Evolutionary conservation across 306 rosid genomes (phyloP).

Genomic region (Begonia peltatifolia): DNA sequence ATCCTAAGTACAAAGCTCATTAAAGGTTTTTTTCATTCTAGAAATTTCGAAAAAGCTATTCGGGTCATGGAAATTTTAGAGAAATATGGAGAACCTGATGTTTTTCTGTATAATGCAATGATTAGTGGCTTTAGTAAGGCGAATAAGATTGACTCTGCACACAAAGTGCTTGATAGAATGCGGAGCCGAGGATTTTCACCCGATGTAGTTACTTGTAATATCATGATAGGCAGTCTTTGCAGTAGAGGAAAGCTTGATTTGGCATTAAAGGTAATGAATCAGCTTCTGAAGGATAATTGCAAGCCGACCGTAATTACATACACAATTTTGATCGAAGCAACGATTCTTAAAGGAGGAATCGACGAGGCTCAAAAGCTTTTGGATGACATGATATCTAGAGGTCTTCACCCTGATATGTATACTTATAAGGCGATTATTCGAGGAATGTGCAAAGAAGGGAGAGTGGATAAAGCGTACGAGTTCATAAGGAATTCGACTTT

Average conservation of each 20-base stretch:
- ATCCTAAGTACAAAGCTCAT: conserved; percentile 64
- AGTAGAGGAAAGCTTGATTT: conserved; percentile 42
- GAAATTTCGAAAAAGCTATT: conserved; percentile 40
- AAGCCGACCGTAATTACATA: conserved; percentile 65
- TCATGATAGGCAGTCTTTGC: conserved; percentile 67
- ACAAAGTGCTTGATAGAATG: conserved; percentile 57
- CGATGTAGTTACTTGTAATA: conserved; percentile 71
- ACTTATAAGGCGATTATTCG: conserved; percentile 54
- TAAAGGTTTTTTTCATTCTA: conserved; percentile 54
- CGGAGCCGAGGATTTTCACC: conserved; percentile 48
- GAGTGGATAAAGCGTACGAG: conserved; percentile 55
- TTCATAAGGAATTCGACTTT: conserved; percentile 27
- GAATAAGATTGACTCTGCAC: conserved; percentile 40
- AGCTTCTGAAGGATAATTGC: conserved; percentile 52
- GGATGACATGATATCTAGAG: conserved; percentile 54
- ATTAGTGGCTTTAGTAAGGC: conserved; percentile 57
- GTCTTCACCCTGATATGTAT: conserved; percentile 59
- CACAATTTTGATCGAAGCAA: conserved; percentile 76
- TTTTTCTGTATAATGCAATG: conserved; percentile 64
- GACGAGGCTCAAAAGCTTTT: conserved; percentile 55
- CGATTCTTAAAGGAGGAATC: conserved; percentile 46
- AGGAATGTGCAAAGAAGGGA: conserved; percentile 63
- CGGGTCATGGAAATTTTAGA: conserved; percentile 67
- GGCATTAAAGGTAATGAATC: conserved; percentile 46
- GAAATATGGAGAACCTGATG: conserved; percentile 62